These are phyloP conservation scores for Fusarium compactum DNA, from an alignment of 2,329 filamentous ascomycete species.

Conservation along the genomic window DNA sequence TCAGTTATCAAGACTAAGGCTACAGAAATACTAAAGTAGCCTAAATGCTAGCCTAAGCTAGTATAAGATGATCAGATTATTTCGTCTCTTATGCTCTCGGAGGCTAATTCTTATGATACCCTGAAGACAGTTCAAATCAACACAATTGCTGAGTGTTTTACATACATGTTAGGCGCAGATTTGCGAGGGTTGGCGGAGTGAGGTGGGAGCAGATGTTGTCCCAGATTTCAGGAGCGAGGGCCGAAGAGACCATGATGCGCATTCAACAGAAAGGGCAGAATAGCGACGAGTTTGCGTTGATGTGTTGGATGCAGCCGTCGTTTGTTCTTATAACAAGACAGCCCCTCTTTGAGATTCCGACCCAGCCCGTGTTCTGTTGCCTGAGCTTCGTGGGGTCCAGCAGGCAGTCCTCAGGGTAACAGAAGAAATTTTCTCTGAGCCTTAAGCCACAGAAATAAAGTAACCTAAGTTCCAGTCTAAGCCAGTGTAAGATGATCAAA, in stretches of 20 bases:
- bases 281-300: too few relatives aligned
- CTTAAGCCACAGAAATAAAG: too few relatives aligned
- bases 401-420: not conserved
- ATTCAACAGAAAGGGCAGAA: not conserved
- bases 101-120: too few relatives aligned
- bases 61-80: too few relatives aligned
- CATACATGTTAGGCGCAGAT: slow-evolving; percentile 7
- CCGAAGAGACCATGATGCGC: not conserved
- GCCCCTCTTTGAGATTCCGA: not conserved
- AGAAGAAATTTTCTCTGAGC: too few relatives aligned
- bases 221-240: slow-evolving; percentile 21
- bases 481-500: too few relatives aligned
- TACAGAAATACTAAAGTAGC: too few relatives aligned
- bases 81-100: too few relatives aligned
- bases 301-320: not conserved
- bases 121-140: too few relatives aligned
- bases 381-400: not conserved
- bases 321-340: not conserved
- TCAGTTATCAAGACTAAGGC: too few relatives aligned
- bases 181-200: not conserved
- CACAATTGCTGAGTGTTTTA: not conserved
- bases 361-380: not conserved
- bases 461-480: too few relatives aligned
- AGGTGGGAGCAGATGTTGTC: slow-evolving; percentile 14
- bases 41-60: too few relatives aligned